Percentiles rank a stretch among this genome's conserved stretches.
These are phyloP conservation scores for Acanthamoeba triangularis DNA, from an alignment of 208 protist genomes.

Conservation along the genomic window DNA sequence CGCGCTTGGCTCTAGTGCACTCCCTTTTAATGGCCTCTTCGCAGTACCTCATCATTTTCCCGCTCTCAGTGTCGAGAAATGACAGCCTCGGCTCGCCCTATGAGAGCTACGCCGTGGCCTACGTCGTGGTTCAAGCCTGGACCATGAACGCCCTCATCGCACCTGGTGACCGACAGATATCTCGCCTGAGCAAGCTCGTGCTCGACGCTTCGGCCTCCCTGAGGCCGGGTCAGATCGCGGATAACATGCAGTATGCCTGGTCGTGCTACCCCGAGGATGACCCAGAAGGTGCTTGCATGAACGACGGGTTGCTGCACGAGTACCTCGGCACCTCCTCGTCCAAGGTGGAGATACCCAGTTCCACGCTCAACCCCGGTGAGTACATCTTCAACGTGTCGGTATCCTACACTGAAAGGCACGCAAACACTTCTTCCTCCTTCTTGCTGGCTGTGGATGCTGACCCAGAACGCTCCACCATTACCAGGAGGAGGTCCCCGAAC, in stretches of 20 bases:
- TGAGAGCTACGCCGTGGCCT: neutral
- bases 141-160: neutral
- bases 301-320: neutral
- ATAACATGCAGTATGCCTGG: neutral
- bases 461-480: neutral
- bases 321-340: conserved; percentile 16
- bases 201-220: conserved; percentile 31
- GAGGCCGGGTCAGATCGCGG: neutral
- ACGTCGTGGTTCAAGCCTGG: conserved; percentile 9
- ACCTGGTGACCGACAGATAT: conserved; percentile 1
- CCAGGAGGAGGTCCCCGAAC: neutral
- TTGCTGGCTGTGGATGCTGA: neutral
- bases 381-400: conserved; percentile 71
- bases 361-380: conserved; percentile 30
- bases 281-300: neutral
- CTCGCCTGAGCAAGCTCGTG: conserved; percentile 22
- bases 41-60: neutral
- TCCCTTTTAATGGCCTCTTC: neutral
- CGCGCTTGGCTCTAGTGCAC: neutral
- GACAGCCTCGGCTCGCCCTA: neutral
- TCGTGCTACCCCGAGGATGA: neutral
- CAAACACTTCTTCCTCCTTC: neutral
- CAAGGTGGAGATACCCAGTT: neutral
- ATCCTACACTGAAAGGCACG: neutral
- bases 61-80: neutral